Evolutionary conservation across 1,139 yeast species (phyloP).

Genomic region (Debaryomyces nepalensis): DNA sequence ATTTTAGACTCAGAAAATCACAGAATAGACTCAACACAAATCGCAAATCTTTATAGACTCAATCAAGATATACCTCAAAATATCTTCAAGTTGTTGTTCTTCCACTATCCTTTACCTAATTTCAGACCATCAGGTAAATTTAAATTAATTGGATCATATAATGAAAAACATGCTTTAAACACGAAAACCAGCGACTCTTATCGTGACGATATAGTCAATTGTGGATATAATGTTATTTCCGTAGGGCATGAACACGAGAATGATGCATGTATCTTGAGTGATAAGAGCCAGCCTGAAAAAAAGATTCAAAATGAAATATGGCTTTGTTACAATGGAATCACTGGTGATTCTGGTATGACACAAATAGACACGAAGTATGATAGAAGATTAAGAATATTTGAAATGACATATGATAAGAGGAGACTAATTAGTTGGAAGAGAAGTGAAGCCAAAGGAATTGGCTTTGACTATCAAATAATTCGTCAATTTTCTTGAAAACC

Average conservation of each 20-base stretch:
- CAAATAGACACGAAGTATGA: constrained; percentile 28
- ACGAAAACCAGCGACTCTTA: constrained; percentile 39
- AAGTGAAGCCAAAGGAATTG: constrained; percentile 30
- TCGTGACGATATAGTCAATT: constrained; percentile 40
- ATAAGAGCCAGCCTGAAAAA: constrained; percentile 12
- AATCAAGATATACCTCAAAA: constrained; percentile 19
- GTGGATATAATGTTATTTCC: constrained; percentile 48
- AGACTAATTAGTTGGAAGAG: constrained; percentile 47
- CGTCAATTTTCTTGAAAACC: constrained; percentile 16
- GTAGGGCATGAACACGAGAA: constrained; percentile 63
- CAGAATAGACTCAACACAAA: constrained; percentile 37
- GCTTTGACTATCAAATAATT: constrained; percentile 42
- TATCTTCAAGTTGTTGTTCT: constrained; percentile 44
- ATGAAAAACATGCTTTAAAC: constrained; percentile 47
- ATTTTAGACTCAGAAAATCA: constrained; percentile 40
- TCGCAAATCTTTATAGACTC: constrained; percentile 31
- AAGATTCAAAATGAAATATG: constrained; percentile 29
- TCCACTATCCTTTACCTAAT: constrained; percentile 57
- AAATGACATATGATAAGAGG: constrained; percentile 32
- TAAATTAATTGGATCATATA: constrained; percentile 52
- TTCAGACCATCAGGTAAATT: constrained; percentile 54
- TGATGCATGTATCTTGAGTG: constrained; percentile 51
- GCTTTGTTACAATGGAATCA: constrained; percentile 46
- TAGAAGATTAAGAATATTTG: constrained; percentile 43
- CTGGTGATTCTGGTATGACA: constrained; percentile 46